phyloP scores from a whole-genome alignment of 108 stramenopile genomes.

The Nitzschia inconspicua region DNA sequence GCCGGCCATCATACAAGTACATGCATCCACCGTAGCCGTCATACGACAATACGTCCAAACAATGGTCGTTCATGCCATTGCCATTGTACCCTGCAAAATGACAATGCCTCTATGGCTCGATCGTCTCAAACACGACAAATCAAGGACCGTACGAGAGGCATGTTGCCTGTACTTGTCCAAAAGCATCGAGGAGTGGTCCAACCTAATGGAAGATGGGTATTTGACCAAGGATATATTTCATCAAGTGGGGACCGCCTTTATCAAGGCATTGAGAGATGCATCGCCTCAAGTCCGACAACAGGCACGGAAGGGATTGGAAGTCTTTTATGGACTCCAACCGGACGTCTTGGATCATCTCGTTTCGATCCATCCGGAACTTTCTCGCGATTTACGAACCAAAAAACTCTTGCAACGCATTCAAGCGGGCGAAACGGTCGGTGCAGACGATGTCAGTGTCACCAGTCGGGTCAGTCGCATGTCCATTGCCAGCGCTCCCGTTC shows the following conservation, averaged over 20 bases:
- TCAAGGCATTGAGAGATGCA: constrained; percentile 62
- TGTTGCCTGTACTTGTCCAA: constrained; percentile 66
- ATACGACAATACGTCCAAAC: constrained; percentile 65
- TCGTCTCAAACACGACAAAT: constrained; percentile 62
- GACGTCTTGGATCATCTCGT: constrained; percentile 56
- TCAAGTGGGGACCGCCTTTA: constrained; percentile 55
- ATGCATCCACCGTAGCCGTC: constrained; percentile 77
- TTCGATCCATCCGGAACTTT: constrained; percentile 15
- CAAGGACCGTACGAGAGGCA: constrained; percentile 70
- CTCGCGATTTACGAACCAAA: constrained; percentile 41
- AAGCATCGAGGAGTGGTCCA: constrained; percentile 56
- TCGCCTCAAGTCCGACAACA: constrained; percentile 59
- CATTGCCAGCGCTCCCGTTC: constrained; percentile 18
- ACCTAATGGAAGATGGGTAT: constrained; percentile 10
- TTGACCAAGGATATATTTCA: constrained; percentile 46
- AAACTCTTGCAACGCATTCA: constrained; percentile 54
- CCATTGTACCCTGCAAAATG: constrained; percentile 66
- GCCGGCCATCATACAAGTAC: constrained; percentile 56
- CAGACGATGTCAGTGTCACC: constrained; percentile 36
- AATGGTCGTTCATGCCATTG: constrained; percentile 50
- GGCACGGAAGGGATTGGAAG: constrained; percentile 54
- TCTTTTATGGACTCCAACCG: constrained; percentile 40
- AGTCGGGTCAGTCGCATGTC: constrained; percentile 35
- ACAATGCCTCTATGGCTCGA: constrained; percentile 67
- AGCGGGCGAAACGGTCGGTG: constrained; percentile 18